Evolutionary conservation across 148 eudicot species (phyloP).

Genomic region (Dianthus caryophyllus): DNA sequence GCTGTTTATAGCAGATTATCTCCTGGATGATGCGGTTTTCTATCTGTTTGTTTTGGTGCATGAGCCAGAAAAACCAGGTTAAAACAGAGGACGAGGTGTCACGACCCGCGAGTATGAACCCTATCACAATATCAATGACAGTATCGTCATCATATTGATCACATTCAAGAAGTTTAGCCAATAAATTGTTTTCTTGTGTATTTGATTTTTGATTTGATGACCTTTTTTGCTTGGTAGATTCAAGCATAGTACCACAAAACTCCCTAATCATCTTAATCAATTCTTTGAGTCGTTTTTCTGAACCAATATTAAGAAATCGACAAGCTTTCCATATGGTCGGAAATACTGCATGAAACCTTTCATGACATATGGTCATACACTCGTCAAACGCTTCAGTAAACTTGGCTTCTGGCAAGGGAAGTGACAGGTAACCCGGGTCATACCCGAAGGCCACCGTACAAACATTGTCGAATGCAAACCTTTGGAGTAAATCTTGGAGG

Average conservation of each 20-base stretch:
- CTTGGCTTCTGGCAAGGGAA: conserved; percentile 26
- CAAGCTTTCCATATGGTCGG: conserved; percentile 30
- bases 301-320: conserved; percentile 34
- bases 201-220: neutral
- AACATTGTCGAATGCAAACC: conserved; percentile 27
- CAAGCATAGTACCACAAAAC: conserved; percentile 7
- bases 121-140: conserved; percentile 32
- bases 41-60: conserved; percentile 13
- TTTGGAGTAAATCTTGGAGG: conserved; percentile 18
- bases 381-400: conserved; percentile 38
- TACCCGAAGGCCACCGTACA: conserved; percentile 39
- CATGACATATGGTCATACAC: conserved; percentile 20
- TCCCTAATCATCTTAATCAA: conserved; percentile 18
- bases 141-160: conserved; percentile 33
- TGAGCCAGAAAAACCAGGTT: conserved; percentile 51
- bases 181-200: conserved; percentile 23
- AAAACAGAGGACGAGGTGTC: conserved; percentile 36
- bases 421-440: conserved; percentile 31
- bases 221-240: neutral
- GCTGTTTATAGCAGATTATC: neutral
- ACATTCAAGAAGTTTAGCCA: conserved; percentile 34
- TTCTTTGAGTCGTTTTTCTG: conserved; percentile 29
- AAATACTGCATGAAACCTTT: conserved; percentile 21
- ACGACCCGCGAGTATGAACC: conserved; percentile 41
- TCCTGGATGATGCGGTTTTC: conserved; percentile 31